Base-by-base conservation (phyloP, 2,329 filamentous ascomycete species). In the Beauveria medogensis region DNA sequence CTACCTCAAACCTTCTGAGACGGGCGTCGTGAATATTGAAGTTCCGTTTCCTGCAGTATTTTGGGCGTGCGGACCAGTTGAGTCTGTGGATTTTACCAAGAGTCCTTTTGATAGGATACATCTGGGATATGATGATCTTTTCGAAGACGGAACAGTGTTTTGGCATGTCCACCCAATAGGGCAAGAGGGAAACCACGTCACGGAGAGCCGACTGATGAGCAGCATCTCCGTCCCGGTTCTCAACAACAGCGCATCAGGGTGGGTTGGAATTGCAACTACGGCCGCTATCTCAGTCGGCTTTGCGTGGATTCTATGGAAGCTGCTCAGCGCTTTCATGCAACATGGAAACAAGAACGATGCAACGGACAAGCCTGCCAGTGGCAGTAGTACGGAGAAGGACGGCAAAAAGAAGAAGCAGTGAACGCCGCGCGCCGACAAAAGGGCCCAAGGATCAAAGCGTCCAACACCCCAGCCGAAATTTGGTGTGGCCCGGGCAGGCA, bases 21-120 rank as follows among this genome's bases (percentile, higher is more conserved):
- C 78, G 3, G 86, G 86, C 3, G 78, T 83, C 64, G 72, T 75
- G 2, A 66, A 78, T 5, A 73, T 86, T 1, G 75, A 84, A n/a
- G 72, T 94, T 0, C 90, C 93, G 0, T 92, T 89, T 77, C 93
- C 93, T 0, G 82, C 84, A 0, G 82, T 97, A 0, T 97, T 97
- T 77, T 97, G 92, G 92, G 91, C 92, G 0, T 97, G 93, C 69
- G 79, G 82, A 8, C 83, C 87, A 0, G 82, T 84, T 10, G 81
- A 84, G 56, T 84, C 82, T 1, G 80, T 80, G 1, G 88, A 90
- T 67, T 90, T 93, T 73, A 73, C 82, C 0, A 82, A 80, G 5
- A 96, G 89, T 68, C 93, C 93, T 0, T 97, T 97, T 72, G 92
- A 97, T 71, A 80, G 90, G 6, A 77, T 81, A n/a, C 84, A 91